phyloP scores from a whole-genome alignment of 2,329 filamentous ascomycete genomes.

The Penicillium nordicum region DNA sequence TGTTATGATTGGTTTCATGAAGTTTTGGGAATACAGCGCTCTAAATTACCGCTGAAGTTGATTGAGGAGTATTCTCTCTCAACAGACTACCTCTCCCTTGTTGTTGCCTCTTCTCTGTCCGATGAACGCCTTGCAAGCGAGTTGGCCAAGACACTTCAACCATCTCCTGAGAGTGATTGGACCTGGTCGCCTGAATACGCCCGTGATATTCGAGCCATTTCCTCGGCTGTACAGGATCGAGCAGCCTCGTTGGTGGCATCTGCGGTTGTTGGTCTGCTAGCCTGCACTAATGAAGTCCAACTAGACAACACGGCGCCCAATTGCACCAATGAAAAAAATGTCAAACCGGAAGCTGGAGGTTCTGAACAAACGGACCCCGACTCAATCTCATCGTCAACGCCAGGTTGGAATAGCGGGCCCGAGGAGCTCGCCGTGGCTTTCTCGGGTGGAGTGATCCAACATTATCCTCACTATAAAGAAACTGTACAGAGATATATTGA shows the following conservation, averaged over 20 bases:
- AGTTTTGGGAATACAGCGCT: conserved; percentile 37
- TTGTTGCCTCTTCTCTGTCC: conserved; percentile 53
- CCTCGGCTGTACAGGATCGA: conserved; percentile 64
- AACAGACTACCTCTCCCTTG: conserved; percentile 68
- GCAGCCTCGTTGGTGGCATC: conserved; percentile 70
- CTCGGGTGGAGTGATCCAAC: conserved; percentile 71
- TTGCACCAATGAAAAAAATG: neutral
- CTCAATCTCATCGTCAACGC: conserved; percentile 9
- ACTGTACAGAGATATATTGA: conserved; percentile 69
- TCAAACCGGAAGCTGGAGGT: conserved; percentile 6
- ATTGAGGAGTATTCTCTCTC: conserved; percentile 56
- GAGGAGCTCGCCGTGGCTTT: conserved; percentile 70
- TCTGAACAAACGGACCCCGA: neutral
- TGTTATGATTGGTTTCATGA: conserved; percentile 60
- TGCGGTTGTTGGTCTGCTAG: conserved; percentile 63
- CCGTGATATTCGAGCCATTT: conserved; percentile 58
- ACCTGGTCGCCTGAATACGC: conserved; percentile 62
- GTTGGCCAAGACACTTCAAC: conserved; percentile 50
- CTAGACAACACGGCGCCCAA: conserved; percentile 22
- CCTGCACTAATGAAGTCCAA: conserved; percentile 62
- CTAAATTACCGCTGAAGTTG: conserved; percentile 53
- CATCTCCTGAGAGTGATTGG: conserved; percentile 44
- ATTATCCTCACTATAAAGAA: conserved; percentile 67
- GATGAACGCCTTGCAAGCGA: conserved; percentile 44
- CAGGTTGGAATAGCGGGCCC: conserved; percentile 33